Evolutionary conservation across 768 basidiomycete species (phyloP).

Genomic region (Neoboletus brunneissimus): DNA sequence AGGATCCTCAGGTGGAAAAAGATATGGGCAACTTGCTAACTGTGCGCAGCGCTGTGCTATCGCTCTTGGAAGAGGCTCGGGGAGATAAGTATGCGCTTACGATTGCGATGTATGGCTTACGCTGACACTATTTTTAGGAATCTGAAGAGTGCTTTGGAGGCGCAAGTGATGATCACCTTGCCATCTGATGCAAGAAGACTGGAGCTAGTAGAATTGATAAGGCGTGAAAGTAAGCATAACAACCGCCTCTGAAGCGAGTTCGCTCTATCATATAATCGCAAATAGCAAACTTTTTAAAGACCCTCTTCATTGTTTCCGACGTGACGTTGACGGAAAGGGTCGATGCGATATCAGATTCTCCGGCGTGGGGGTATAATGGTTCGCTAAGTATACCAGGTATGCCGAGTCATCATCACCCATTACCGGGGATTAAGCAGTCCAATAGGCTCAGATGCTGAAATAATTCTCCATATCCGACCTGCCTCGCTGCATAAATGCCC

Average conservation of each 20-base stretch:
- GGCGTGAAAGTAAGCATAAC: constrained; percentile 39
- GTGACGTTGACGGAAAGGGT: constrained; percentile 50
- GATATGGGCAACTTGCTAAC: constrained; percentile 65
- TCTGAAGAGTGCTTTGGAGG: constrained; percentile 76
- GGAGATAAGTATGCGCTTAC: constrained; percentile 56
- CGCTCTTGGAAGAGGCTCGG: constrained; percentile 74
- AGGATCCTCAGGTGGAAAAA: constrained; percentile 49
- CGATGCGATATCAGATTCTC: constrained; percentile 38
- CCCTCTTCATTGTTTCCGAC: constrained; percentile 80
- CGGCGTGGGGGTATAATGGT: constrained; percentile 50
- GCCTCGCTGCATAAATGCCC: constrained; percentile 73
- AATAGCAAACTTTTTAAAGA: constrained; percentile 63
- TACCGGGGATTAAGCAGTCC: neutral
- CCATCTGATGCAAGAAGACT: constrained; percentile 33
- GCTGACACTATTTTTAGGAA: constrained; percentile 41
- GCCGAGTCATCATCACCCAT: constrained; percentile 7
- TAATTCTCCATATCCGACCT: constrained; percentile 59
- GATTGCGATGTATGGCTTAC: neutral
- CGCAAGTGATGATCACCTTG: constrained; percentile 63
- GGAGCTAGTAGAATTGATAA: constrained; percentile 38
- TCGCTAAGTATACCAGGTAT: constrained; percentile 46
- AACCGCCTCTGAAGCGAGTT: too few relatives aligned
- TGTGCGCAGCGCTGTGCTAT: constrained; percentile 59
- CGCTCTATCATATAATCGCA: neutral
- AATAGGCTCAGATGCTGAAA: constrained; percentile 13